A percentile compares a stretch with the other conserved stretches of the same genome.
phyloP scores from a whole-genome alignment of 2,329 filamentous ascomycete genomes.

The Colletotrichum endophyticum region DNA sequence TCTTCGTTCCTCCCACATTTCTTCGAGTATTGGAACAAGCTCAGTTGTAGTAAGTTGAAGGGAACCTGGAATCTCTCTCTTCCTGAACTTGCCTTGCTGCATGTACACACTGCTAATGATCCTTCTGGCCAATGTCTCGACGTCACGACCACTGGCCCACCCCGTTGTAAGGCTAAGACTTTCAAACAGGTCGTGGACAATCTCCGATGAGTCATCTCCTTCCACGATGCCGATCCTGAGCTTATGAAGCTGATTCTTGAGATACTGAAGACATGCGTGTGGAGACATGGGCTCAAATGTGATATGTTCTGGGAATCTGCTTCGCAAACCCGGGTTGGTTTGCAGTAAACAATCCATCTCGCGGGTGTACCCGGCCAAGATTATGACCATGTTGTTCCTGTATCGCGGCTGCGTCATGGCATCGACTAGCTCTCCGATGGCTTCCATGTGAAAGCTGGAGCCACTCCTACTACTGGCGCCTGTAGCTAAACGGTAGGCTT shows the following conservation, averaged over 20 bases:
- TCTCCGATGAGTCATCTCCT: background rate
- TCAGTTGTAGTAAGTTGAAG: background rate
- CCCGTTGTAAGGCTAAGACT: slow-evolving; percentile 44
- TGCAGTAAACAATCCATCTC: slow-evolving; percentile 57
- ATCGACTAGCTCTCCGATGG: slow-evolving; percentile 30
- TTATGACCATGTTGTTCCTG: slow-evolving; percentile 51
- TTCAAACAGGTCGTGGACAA: slow-evolving; percentile 33
- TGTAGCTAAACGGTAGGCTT: slow-evolving; percentile 54
- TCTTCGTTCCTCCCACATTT: background rate
- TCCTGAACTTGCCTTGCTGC: background rate
- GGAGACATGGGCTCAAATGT: background rate
- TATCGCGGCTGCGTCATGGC: slow-evolving; percentile 45
- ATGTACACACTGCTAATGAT: slow-evolving; percentile 49
- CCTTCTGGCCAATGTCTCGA: slow-evolving; percentile 55
- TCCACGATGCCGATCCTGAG: background rate
- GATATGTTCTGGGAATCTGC: slow-evolving; percentile 44
- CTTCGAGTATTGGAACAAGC: background rate
- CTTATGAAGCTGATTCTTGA: slow-evolving; percentile 30
- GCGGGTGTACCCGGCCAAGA: slow-evolving; percentile 59
- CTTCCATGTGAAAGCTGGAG: slow-evolving; percentile 46
- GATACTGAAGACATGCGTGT: slow-evolving; percentile 23
- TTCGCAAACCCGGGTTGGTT: slow-evolving; percentile 55
- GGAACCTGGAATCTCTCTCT: no score
- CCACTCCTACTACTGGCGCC: slow-evolving; percentile 24
- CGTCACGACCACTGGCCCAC: slow-evolving; percentile 69